Conservation (phyloP, 805 yeast genomes). For the Saccharomyces paradoxus region DNA sequence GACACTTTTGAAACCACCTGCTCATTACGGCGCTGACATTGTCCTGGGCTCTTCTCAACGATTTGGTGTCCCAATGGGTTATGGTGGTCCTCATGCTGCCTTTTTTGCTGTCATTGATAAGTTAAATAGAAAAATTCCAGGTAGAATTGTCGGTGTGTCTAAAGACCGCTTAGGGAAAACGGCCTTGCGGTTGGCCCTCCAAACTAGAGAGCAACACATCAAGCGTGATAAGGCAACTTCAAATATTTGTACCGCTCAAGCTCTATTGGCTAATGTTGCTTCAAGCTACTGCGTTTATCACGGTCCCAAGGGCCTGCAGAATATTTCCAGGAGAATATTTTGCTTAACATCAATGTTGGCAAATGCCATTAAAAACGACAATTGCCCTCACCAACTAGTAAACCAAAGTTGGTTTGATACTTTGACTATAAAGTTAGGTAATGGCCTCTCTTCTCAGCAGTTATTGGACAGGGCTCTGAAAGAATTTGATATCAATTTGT, state of each 20-base stretch:
- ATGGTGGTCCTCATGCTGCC: slow-evolving; percentile 98
- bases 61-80: slow-evolving; percentile 96
- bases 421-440: slow-evolving; percentile 48
- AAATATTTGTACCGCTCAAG: slow-evolving; percentile 97
- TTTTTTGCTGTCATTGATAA: slow-evolving; percentile 82
- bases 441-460: slow-evolving; percentile 44
- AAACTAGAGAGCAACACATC: slow-evolving; percentile 97
- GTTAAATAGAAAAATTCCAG: slow-evolving; percentile 89
- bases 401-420: slow-evolving; percentile 82
- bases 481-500: slow-evolving; percentile 64
- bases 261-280: slow-evolving; percentile 87
- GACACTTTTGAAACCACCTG: slow-evolving; percentile 77
- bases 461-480: slow-evolving; percentile 51
- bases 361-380: slow-evolving; percentile 35
- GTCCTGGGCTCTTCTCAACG: slow-evolving; percentile 90
- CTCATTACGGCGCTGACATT: slow-evolving; percentile 82
- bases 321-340: slow-evolving; percentile 70
- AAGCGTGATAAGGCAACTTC: slow-evolving; percentile 97
- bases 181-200: slow-evolving; percentile 89
- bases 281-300: slow-evolving; percentile 95
- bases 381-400: slow-evolving; percentile 38
- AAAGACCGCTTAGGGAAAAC: slow-evolving; percentile 83
- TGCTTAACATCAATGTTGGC: slow-evolving; percentile 72
- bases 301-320: slow-evolving; percentile 77
- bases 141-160: slow-evolving; percentile 87